Evolutionary conservation across 495 filamentous ascomycete genomes (phyloP).

Genomic region (Xylaria nigripes): DNA sequence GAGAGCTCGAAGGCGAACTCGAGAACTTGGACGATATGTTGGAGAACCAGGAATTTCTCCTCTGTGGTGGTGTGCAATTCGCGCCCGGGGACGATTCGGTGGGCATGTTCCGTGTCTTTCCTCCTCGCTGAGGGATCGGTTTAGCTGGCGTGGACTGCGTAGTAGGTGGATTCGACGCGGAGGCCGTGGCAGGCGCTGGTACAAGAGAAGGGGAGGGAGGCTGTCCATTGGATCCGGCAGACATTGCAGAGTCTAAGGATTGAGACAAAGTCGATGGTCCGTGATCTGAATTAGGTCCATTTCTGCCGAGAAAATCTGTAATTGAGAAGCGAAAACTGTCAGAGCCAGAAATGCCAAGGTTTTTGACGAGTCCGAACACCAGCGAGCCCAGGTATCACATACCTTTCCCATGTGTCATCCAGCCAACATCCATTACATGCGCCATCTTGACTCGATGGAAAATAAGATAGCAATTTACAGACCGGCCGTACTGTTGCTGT

Average conservation of each 20-base stretch:
- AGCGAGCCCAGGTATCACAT: conserved; percentile 5
- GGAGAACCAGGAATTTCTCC: conserved; percentile 83
- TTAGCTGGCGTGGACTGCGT: conserved; percentile 14
- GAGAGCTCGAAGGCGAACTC: conserved; percentile 46
- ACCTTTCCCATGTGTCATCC: conserved; percentile 55
- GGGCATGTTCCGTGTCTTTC: conserved; percentile 19
- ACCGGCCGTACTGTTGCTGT: not conserved
- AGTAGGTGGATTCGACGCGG: not conserved
- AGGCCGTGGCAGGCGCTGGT: conserved; percentile 3
- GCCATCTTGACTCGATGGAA: conserved; percentile 42
- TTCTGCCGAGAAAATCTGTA: conserved; percentile 9
- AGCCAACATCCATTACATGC: conserved; percentile 58
- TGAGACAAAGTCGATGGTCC: conserved; percentile 11
- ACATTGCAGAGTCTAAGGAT: conserved; percentile 6
- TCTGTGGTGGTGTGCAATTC: conserved; percentile 30
- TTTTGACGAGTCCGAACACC: not conserved
- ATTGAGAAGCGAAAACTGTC: not conserved
- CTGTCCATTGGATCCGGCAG: conserved; percentile 20
- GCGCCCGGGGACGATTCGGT: conserved; percentile 10
- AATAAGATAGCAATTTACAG: not conserved
- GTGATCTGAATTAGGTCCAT: conserved; percentile 15
- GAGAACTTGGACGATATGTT: conserved; percentile 91
- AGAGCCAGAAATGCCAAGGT: not conserved
- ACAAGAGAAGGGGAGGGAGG: not conserved
- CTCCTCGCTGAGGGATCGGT: conserved; percentile 18